phyloP scores from a whole-genome alignment of 495 filamentous ascomycete species.

The Talaromyces borbonicus region DNA sequence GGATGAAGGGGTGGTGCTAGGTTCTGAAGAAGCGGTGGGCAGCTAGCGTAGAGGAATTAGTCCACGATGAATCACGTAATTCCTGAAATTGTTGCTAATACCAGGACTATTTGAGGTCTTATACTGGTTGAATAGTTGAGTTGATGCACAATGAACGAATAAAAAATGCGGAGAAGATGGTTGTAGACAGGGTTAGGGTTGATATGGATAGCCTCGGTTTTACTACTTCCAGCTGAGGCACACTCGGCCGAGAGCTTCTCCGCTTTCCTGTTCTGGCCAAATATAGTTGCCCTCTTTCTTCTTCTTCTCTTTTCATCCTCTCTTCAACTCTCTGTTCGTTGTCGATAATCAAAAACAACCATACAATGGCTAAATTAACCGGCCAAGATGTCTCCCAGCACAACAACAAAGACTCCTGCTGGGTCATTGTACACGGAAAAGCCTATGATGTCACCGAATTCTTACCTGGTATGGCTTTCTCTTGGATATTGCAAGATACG shows the following conservation, averaged over 20 bases:
- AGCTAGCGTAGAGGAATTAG: no score
- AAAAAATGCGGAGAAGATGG: background rate
- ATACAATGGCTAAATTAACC: slow-evolving; percentile 39
- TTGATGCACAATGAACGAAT: background rate
- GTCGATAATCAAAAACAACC: no score
- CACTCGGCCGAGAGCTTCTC: background rate
- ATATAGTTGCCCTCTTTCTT: background rate
- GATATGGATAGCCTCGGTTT: no score
- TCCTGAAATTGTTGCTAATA: no score
- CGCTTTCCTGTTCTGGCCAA: background rate
- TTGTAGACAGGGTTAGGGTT: background rate
- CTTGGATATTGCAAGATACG: background rate
- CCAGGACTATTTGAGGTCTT: no score
- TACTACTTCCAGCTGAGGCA: no score
- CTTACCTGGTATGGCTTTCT: slow-evolving; percentile 43
- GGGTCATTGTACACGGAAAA: slow-evolving; percentile 81
- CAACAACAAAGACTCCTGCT: slow-evolving; percentile 71
- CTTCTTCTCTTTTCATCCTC: background rate
- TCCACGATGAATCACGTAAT: no score
- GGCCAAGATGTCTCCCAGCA: slow-evolving; percentile 72
- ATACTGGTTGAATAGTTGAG: background rate
- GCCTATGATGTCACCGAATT: slow-evolving; percentile 93
- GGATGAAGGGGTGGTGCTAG: no score
- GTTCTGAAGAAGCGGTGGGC: no score
- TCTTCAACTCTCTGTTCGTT: background rate